Evolutionary conservation across 1,284 basidiomycete genomes (phyloP), one percentile per base, ranked within the genome.

Genomic region (Sporisorium sorghi): DNA sequence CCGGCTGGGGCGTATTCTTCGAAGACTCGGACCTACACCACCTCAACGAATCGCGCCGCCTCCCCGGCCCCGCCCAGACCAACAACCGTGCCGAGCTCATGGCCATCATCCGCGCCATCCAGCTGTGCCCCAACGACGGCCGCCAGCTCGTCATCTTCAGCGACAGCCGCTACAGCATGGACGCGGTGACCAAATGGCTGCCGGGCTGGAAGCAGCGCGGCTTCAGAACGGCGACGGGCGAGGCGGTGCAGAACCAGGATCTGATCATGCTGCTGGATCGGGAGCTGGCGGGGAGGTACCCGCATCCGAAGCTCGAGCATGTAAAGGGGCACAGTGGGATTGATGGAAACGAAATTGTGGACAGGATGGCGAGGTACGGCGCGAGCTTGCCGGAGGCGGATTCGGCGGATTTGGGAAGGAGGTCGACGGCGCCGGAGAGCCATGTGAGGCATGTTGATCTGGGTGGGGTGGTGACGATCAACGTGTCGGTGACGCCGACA

Each of bases 61-160:
- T 92, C 74, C 91, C 92, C 2, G 93, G 93, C 2, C 86, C 85
- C 11, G 30, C 66, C 47, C 93, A 94, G 82, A 94, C 93, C 0
- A 95, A 95, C 82, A 94, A 95, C 71, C 87, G 92, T 14, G 93
- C 92, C 3, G 93, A 95, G 83, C 87, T 95, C 28, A 90, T 92
- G 72, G 92, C 92, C 3, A 91, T 94, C 69, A 85, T 90, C 17
- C 89, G 91, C 12, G 87, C 90, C 19, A 86, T 94, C 6, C 90
- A 93, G 81, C 88, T 88, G 0, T 87, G 89, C 0, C 90, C 90
- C 0, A 65, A 80, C 32, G 86, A 86, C 9, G 87, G 86, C 21
- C 86, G 50, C 2, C 52, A 86, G 19, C 88, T 89, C 0, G 83
- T 90, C 46, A 91, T 94, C 78, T 90, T 89, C 78, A 89, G 91